Evolutionary conservation across 2,329 filamentous ascomycete species (phyloP).

Genomic region (Zasmidium angulare): DNA sequence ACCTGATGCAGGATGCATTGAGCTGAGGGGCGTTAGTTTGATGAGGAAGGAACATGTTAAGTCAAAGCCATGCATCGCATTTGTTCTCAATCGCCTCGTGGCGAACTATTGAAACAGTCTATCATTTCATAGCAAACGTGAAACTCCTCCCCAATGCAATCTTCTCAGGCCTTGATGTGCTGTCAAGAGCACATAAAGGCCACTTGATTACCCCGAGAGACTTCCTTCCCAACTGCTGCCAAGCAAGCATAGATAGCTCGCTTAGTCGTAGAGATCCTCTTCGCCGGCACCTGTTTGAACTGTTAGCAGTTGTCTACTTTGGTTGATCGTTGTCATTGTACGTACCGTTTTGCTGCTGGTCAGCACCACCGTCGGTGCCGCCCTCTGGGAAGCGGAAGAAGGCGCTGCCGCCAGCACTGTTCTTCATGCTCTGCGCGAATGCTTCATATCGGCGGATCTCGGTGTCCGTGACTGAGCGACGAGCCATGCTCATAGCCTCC

Average conservation of each 20-base stretch:
- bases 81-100: slow-evolving; percentile 9
- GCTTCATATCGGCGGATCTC: slow-evolving; percentile 98
- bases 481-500: slow-evolving; percentile 94
- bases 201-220: slow-evolving; percentile 7
- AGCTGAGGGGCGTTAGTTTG: no score
- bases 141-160: slow-evolving; percentile 15
- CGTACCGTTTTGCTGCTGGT: slow-evolving; percentile 40
- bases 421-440: slow-evolving; percentile 99
- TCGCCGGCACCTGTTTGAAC: slow-evolving; percentile 78
- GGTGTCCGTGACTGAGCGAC: slow-evolving; percentile 91
- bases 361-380: slow-evolving; percentile 47
- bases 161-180: background rate
- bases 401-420: slow-evolving; percentile 78
- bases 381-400: slow-evolving; percentile 93
- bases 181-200: slow-evolving; percentile 10
- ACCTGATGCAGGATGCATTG: no score
- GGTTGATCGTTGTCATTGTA: slow-evolving; percentile 26
- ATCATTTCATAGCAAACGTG: slow-evolving; percentile 9
- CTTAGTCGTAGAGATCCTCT: slow-evolving; percentile 93
- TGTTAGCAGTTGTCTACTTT: slow-evolving; percentile 14
- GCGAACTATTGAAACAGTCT: slow-evolving; percentile 21
- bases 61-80: background rate
- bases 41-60: background rate
- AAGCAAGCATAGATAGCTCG: slow-evolving; percentile 4
- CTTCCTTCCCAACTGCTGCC: slow-evolving; percentile 10